Percentiles rank a stretch among this genome's conserved stretches.
Conservation (phyloP, 2,329 filamentous ascomycete species). For the Apiospora malaysiana region DNA sequence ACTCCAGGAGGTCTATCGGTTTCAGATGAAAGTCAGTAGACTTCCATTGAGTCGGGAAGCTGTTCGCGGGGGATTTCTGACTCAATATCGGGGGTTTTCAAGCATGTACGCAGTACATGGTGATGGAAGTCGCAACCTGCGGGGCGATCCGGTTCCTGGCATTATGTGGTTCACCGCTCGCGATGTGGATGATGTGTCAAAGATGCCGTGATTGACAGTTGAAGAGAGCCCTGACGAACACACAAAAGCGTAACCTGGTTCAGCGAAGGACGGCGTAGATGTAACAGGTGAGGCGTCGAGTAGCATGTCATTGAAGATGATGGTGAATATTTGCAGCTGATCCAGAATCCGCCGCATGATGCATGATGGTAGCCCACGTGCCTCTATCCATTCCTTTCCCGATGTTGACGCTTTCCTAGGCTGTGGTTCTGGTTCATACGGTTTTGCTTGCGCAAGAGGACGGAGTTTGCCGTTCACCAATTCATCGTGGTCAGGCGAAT, state of each 20-base stretch:
- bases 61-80: constrained; percentile 15
- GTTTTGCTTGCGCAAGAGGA: not conserved
- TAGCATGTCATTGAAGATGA: not conserved
- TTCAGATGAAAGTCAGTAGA: not conserved
- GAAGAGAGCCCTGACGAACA: not conserved
- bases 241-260: constrained; percentile 3
- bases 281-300: constrained; percentile 12
- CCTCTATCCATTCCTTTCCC: not conserved
- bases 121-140: not conserved
- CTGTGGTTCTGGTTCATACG: not conserved
- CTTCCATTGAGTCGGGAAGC: not conserved
- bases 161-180: not conserved
- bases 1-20: not conserved
- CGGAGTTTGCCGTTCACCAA: not conserved
- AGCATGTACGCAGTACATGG: not conserved
- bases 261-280: not conserved
- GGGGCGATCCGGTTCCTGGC: constrained; percentile 5
- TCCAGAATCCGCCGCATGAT: constrained; percentile 1
- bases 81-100: not conserved
- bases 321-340: not conserved
- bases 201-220: constrained; percentile 4
- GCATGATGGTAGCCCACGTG: constrained; percentile 10
- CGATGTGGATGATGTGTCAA: constrained; percentile 9
- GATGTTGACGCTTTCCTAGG: not conserved
- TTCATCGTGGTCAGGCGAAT: not conserved